These are phyloP conservation scores for Leucogyrophana mollusca DNA, from an alignment of 768 basidiomycete genomes.

Conservation along the genomic window DNA sequence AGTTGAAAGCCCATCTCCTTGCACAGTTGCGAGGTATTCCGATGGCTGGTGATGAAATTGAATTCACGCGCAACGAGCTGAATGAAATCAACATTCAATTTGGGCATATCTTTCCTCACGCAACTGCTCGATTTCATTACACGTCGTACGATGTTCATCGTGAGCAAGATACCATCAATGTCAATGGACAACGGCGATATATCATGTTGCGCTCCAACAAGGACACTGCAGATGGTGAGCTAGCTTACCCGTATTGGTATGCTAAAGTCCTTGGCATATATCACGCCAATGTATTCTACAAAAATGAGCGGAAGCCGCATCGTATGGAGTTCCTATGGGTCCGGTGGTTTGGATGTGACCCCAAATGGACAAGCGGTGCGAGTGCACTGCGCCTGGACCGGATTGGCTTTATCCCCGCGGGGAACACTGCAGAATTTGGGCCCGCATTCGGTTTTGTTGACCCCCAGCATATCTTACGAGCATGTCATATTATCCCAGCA, in stretches of 20 bases:
- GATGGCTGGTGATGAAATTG: not conserved
- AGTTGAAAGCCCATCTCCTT: slow-evolving; percentile 33
- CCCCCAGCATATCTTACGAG: slow-evolving; percentile 2
- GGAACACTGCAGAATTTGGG: slow-evolving; percentile 1
- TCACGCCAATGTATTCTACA: slow-evolving; percentile 13
- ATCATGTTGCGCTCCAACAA: slow-evolving; percentile 30
- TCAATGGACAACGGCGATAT: slow-evolving; percentile 25
- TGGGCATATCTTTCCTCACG: slow-evolving; percentile 9
- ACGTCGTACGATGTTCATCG: slow-evolving; percentile 43
- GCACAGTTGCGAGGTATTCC: not conserved
- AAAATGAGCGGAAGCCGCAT: not conserved
- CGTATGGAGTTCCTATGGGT: slow-evolving; percentile 12
- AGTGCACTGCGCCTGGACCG: not conserved
- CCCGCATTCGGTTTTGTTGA: slow-evolving; percentile 11
- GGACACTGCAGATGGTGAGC: not conserved
- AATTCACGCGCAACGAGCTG: not conserved
- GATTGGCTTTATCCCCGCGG: not conserved
- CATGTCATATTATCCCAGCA: slow-evolving; percentile 8
- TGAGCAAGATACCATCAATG: slow-evolving; percentile 38
- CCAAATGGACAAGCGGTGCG: not conserved
- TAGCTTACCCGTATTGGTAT: slow-evolving; percentile 2
- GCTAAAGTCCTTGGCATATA: slow-evolving; percentile 13
- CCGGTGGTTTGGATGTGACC: slow-evolving; percentile 3
- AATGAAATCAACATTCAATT: not conserved
- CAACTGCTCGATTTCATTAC: slow-evolving; percentile 32